Evolutionary conservation across 2,329 filamentous ascomycete genomes (phyloP).

Genomic region (Pseudogymnoascus sp.): DNA sequence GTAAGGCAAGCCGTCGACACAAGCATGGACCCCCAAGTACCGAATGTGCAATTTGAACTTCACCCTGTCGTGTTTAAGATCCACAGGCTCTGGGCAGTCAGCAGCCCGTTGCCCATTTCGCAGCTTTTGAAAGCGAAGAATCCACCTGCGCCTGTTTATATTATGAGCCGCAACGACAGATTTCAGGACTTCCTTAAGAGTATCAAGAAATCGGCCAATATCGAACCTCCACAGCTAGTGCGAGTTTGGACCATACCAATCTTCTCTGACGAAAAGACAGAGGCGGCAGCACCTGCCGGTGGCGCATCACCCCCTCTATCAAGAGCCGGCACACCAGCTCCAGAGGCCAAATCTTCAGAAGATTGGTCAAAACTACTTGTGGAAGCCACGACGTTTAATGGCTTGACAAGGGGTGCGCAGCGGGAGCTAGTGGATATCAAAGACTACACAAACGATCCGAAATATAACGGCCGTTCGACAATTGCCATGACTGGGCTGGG

Average conservation of each 20-base stretch:
- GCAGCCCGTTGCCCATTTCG: conserved; percentile 47
- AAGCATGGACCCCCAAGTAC: conserved; percentile 44
- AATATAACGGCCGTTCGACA: conserved; percentile 67
- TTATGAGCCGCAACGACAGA: conserved; percentile 61
- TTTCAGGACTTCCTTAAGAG: conserved; percentile 70
- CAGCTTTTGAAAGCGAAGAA: conserved; percentile 53
- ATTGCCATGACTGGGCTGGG: conserved; percentile 60
- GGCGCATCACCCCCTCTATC: conserved; percentile 32
- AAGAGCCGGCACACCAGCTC: conserved; percentile 19
- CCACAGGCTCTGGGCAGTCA: conserved; percentile 63
- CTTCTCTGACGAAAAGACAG: conserved; percentile 25
- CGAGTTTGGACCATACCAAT: conserved; percentile 42
- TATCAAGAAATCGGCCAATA: conserved; percentile 59
- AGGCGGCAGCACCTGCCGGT: conserved; percentile 34
- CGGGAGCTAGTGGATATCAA: conserved; percentile 54
- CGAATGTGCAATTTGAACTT: conserved; percentile 73
- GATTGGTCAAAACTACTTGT: conserved; percentile 37
- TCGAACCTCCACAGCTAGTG: conserved; percentile 65
- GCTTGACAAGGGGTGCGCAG: conserved; percentile 54
- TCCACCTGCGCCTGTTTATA: conserved; percentile 54
- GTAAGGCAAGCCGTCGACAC: conserved; percentile 72
- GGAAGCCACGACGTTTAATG: conserved; percentile 50
- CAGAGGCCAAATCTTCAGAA: conserved; percentile 13
- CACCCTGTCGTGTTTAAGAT: conserved; percentile 80
- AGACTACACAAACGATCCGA: conserved; percentile 65